Conservation (phyloP, 495 filamentous ascomycete species). For the Tuber magnatum region DNA sequence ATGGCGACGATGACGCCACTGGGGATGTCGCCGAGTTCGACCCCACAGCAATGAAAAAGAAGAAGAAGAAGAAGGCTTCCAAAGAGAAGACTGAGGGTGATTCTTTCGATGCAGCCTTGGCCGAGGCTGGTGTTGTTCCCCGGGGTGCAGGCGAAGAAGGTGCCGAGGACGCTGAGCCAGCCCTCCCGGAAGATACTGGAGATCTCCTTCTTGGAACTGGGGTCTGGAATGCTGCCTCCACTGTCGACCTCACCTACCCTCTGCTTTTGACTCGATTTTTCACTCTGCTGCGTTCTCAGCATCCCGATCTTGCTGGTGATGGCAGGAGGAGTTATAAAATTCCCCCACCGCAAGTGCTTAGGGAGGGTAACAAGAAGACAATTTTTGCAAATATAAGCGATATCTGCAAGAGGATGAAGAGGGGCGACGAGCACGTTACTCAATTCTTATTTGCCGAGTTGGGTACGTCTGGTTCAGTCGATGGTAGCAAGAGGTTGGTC, state of each 20-base stretch:
- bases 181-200: conserved; percentile 53
- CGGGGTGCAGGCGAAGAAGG: conserved; percentile 49
- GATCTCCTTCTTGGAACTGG: conserved; percentile 87
- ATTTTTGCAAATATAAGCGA: conserved; percentile 97
- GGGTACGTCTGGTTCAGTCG: conserved; percentile 89
- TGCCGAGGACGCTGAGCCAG: conserved; percentile 47
- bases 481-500: conserved; percentile 84
- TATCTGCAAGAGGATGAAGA: conserved; percentile 87
- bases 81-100: conserved; percentile 55
- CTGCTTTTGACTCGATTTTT: conserved; percentile 85
- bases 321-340: conserved; percentile 93
- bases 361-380: conserved; percentile 99
- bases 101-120: conserved; percentile 75
- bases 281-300: conserved; percentile 78
- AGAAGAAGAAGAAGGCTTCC: conserved; percentile 45
- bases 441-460: conserved; percentile 96
- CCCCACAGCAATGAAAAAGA: conserved; percentile 28
- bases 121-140: conserved; percentile 60
- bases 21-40: conserved; percentile 36
- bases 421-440: conserved; percentile 92
- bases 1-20: conserved; percentile 49
- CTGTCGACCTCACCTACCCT: conserved; percentile 69
- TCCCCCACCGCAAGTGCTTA: conserved; percentile 94
- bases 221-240: conserved; percentile 79
- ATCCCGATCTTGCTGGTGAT: conserved; percentile 83